Percentiles rank a stretch among this genome's conserved stretches.
Evolutionary conservation across 2,329 filamentous ascomycete species (phyloP).

Genomic region (Xylaria sp.): DNA sequence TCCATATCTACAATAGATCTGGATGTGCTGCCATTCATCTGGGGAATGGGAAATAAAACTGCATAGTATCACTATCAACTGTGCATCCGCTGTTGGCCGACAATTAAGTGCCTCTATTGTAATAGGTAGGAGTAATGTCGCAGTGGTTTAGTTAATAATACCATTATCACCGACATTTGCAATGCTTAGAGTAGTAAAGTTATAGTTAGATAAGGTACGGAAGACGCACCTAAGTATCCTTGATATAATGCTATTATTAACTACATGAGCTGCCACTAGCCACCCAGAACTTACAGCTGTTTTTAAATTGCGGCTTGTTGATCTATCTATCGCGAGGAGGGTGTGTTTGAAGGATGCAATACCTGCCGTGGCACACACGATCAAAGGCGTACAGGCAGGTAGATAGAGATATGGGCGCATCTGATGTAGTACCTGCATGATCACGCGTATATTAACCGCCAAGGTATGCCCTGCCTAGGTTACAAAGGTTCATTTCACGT

Average conservation of each 20-base stretch:
- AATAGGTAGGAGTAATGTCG: background rate
- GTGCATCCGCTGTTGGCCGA: background rate
- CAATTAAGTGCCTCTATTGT: background rate
- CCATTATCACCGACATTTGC: background rate
- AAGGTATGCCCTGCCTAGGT: conserved; percentile 9
- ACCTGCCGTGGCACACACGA: conserved; percentile 4
- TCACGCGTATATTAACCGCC: conserved; percentile 12
- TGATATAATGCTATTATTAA: background rate
- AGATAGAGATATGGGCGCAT: background rate
- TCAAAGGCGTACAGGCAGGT: background rate
- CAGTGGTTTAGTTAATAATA: background rate
- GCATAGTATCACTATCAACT: background rate
- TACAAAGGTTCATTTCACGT: background rate
- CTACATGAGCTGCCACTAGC: background rate
- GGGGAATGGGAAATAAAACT: background rate
- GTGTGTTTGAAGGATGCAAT: conserved; percentile 11
- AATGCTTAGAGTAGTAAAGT: background rate
- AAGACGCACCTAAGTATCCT: background rate
- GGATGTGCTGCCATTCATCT: background rate
- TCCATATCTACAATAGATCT: background rate
- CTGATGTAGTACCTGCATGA: conserved; percentile 8
- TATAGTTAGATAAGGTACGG: background rate
- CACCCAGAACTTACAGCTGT: background rate
- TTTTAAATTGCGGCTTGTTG: background rate
- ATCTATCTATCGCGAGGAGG: conserved; percentile 14